These are phyloP conservation scores for Pseudoneurospora amorphoporcata DNA, from an alignment of 495 filamentous ascomycete species.

Conservation along the genomic window DNA sequence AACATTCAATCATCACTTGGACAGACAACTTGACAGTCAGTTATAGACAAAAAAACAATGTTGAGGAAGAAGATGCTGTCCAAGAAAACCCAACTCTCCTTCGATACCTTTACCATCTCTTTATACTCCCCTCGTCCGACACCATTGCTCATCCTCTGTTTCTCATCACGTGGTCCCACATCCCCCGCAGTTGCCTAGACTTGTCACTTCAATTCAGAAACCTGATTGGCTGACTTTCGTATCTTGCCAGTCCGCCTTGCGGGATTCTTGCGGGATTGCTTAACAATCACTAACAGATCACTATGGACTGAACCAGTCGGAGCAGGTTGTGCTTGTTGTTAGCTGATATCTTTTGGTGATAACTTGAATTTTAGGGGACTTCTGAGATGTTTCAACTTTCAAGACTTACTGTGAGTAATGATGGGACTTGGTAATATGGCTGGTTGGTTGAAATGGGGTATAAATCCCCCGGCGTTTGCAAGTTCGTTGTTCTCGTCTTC, in stretches of 20 bases:
- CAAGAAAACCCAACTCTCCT: neutral
- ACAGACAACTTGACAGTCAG: neutral
- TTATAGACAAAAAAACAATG: neutral
- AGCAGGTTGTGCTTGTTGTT: neutral
- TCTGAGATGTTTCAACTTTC: too few relatives aligned
- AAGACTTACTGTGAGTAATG: neutral
- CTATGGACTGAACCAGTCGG: neutral
- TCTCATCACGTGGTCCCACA: constrained; percentile 8
- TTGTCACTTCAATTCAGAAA: constrained; percentile 4
- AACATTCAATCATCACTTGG: neutral
- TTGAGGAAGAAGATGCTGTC: neutral
- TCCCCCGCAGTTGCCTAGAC: constrained; percentile 5
- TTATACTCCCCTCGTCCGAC: neutral
- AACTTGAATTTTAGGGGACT: too few relatives aligned
- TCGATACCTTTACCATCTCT: neutral
- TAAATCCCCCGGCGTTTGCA: constrained; percentile 7
- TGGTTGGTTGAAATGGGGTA: neutral
- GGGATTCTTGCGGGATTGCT: constrained; percentile 4
- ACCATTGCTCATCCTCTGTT: neutral
- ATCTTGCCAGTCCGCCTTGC: constrained; percentile 16
- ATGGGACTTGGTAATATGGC: neutral
- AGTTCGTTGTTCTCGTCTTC: neutral
- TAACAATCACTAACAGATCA: neutral
- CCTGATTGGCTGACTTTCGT: constrained; percentile 19
- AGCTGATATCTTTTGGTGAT: too few relatives aligned